Evolutionary conservation across 2,329 filamentous ascomycete genomes (phyloP).

Genomic region (Aspergillus tamarii): DNA sequence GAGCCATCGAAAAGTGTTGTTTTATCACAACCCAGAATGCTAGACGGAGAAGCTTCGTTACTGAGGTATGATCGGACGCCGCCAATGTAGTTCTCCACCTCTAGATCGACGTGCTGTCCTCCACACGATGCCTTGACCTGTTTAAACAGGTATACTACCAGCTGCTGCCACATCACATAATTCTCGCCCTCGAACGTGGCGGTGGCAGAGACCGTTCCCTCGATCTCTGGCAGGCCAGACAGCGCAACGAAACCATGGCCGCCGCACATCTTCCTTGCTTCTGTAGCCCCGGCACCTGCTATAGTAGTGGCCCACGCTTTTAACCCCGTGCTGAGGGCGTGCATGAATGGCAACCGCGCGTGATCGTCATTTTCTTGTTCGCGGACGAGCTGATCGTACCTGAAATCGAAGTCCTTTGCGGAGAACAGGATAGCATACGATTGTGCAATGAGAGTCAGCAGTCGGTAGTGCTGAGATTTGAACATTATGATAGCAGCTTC

Average conservation of each 20-base stretch:
- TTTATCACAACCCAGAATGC: background rate
- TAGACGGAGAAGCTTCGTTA: background rate
- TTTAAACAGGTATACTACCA: slow-evolving; percentile 10
- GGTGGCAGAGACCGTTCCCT: slow-evolving; percentile 6
- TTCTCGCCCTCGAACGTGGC: slow-evolving; percentile 13
- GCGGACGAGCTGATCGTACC: background rate
- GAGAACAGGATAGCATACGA: slow-evolving; percentile 14
- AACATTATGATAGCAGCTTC: slow-evolving; percentile 9
- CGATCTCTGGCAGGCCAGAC: slow-evolving; percentile 11
- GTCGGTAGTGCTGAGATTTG: slow-evolving; percentile 14
- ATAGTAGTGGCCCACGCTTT: slow-evolving; percentile 10
- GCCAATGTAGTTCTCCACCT: background rate
- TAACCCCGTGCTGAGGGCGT: slow-evolving; percentile 10
- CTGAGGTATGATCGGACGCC: background rate
- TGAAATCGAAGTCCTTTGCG: slow-evolving; percentile 6
- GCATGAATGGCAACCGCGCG: slow-evolving; percentile 2
- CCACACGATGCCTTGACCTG: background rate
- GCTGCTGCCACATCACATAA: slow-evolving; percentile 12
- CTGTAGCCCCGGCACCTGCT: background rate
- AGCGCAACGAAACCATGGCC: slow-evolving; percentile 11
- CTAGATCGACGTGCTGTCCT: background rate
- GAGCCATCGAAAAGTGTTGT: background rate
- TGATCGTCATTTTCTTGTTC: slow-evolving; percentile 1
- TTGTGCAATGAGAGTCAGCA: slow-evolving; percentile 12
- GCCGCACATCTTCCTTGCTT: slow-evolving; percentile 11